phyloP scores from a whole-genome alignment of 2,329 filamentous ascomycete genomes.

The Fusarium clavum region DNA sequence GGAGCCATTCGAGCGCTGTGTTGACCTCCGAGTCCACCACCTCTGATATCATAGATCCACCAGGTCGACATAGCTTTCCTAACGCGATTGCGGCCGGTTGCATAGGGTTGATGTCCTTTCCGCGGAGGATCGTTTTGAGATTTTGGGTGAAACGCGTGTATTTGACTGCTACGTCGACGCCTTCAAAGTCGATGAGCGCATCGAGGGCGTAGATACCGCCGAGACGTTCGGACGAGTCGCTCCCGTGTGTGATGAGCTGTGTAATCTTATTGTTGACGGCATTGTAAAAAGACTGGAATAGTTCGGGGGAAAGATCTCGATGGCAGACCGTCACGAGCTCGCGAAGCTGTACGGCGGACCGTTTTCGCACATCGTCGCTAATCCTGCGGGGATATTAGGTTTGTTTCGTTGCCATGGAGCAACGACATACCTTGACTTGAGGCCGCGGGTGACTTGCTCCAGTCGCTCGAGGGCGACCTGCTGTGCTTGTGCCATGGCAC shows the following conservation, averaged over 20 bases:
- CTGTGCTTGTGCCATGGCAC: slow-evolving; percentile 59
- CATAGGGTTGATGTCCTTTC: slow-evolving; percentile 92
- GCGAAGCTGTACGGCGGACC: slow-evolving; percentile 65
- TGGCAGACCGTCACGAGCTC: slow-evolving; percentile 67
- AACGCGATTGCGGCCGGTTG: slow-evolving; percentile 88
- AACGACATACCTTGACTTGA: slow-evolving; percentile 64
- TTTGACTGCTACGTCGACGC: slow-evolving; percentile 91
- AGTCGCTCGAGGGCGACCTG: slow-evolving; percentile 67
- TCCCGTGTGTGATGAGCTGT: slow-evolving; percentile 81
- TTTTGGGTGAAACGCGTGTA: slow-evolving; percentile 95
- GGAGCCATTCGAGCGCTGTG: slow-evolving; percentile 94
- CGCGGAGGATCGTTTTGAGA: slow-evolving; percentile 86
- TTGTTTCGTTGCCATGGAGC: background rate
- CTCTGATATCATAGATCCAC: slow-evolving; percentile 93
- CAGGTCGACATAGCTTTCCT: slow-evolving; percentile 89
- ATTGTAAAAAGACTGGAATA: slow-evolving; percentile 73
- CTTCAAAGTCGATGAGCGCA: slow-evolving; percentile 94
- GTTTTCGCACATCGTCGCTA: slow-evolving; percentile 63
- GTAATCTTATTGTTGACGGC: slow-evolving; percentile 68
- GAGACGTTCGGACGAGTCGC: slow-evolving; percentile 87
- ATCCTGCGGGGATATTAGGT: slow-evolving; percentile 45
- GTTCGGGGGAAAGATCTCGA: slow-evolving; percentile 81
- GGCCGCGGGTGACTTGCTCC: slow-evolving; percentile 65
- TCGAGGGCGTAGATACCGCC: slow-evolving; percentile 94
- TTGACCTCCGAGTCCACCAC: slow-evolving; percentile 97